These are phyloP conservation scores for Linum lewisii DNA, from an alignment of 345 rosid species.

Conservation along the genomic window DNA sequence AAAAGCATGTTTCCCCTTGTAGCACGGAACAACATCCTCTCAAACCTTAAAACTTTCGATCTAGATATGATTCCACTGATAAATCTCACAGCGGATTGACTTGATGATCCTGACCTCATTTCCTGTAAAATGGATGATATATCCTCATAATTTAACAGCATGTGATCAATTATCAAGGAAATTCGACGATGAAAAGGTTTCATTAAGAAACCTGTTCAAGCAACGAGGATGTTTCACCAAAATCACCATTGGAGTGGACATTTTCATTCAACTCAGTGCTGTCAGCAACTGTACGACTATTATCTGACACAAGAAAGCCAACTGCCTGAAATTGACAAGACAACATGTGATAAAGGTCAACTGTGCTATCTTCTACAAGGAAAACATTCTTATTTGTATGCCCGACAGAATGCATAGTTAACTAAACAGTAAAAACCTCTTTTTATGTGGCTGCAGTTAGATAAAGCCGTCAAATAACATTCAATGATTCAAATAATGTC, in stretches of 20 bases:
- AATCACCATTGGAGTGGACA: constrained; percentile 38
- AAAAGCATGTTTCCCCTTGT: constrained; percentile 99
- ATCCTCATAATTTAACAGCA: constrained; percentile 13
- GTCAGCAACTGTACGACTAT: constrained; percentile 48
- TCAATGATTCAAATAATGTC: not conserved
- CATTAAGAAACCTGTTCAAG: constrained; percentile 61
- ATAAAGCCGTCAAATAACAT: not conserved
- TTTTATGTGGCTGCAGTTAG: not conserved
- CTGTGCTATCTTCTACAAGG: not conserved
- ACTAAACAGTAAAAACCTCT: not conserved
- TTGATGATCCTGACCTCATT: constrained; percentile 47
- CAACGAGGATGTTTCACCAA: constrained; percentile 49
- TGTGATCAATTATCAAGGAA: constrained; percentile 16
- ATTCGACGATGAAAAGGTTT: constrained; percentile 10
- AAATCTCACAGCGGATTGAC: constrained; percentile 76
- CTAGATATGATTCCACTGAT: constrained; percentile 78
- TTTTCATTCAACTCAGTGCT: constrained; percentile 76
- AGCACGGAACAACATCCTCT: constrained; percentile 93
- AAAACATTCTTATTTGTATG: not conserved
- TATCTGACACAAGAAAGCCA: constrained; percentile 70
- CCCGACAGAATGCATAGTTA: not conserved
- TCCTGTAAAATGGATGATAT: constrained; percentile 40
- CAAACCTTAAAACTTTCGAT: constrained; percentile 63
- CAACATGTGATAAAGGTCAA: not conserved
- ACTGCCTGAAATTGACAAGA: constrained; percentile 48